Conservation (phyloP, 2,329 filamentous ascomycete species). For the Colletotrichum gloeosporioides region DNA sequence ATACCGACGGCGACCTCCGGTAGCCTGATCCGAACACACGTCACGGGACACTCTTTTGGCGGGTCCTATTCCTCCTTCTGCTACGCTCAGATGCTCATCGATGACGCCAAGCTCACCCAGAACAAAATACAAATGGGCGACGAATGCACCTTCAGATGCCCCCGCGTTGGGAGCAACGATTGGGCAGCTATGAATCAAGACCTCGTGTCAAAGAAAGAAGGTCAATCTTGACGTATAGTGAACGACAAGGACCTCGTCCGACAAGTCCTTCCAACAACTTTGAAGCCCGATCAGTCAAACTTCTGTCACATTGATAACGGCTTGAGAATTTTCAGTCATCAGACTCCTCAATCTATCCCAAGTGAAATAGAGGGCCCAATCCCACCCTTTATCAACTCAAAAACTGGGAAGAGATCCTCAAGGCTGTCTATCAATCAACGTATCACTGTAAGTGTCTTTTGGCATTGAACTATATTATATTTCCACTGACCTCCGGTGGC, state of each 20-base stretch:
- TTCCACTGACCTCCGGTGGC: too few relatives aligned
- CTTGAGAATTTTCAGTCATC: not conserved
- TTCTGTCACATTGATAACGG: not conserved
- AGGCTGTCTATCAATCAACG: not conserved
- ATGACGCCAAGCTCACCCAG: not conserved
- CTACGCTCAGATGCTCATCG: not conserved
- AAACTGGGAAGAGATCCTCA: not conserved
- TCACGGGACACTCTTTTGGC: not conserved
- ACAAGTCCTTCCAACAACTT: accelerated
- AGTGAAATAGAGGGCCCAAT: not conserved
- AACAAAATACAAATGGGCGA: not conserved
- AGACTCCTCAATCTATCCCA: not conserved
- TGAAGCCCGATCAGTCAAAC: not conserved
- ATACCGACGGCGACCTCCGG: not conserved
- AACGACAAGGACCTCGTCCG: not conserved
- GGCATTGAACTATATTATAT: too few relatives aligned
- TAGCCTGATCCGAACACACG: not conserved
- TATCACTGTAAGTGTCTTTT: not conserved
- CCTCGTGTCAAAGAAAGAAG: not conserved
- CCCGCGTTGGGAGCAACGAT: not conserved
- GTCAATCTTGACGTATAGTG: not conserved
- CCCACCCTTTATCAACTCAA: not conserved
- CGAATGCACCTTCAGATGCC: not conserved
- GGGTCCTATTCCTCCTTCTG: not conserved
- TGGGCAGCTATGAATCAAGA: not conserved